Conservation (phyloP, 441 rosid species). For the Kokia cookei region DNA sequence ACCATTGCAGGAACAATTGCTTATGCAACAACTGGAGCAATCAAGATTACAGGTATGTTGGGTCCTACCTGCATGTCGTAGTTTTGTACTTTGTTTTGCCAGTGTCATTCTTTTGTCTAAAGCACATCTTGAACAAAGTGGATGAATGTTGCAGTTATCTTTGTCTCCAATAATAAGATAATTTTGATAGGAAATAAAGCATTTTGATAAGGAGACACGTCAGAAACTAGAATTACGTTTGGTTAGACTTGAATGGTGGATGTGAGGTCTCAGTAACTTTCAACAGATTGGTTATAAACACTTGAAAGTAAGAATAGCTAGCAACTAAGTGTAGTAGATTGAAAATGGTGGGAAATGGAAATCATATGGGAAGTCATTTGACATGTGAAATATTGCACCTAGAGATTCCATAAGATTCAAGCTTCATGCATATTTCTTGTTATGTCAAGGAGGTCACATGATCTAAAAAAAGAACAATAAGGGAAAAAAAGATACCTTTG, state of each 20-base stretch:
- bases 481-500: neutral
- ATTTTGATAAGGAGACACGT: neutral
- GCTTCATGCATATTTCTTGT: neutral
- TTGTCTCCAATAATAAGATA: neutral
- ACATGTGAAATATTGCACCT: neutral
- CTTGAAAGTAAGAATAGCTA: neutral
- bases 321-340: neutral
- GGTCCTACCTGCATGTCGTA: neutral
- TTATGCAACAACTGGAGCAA: conserved; percentile 68
- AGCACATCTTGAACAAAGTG: neutral
- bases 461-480: neutral
- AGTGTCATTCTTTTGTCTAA: neutral
- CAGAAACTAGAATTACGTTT: neutral
- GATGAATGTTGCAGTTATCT: neutral
- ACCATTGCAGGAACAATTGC: conserved; percentile 58
- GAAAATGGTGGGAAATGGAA: neutral
- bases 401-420: neutral
- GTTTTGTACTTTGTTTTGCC: neutral
- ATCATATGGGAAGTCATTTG: neutral
- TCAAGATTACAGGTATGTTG: conserved; percentile 60
- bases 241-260: neutral
- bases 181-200: neutral
- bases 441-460: neutral
- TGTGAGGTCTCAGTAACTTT: neutral
- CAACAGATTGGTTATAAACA: neutral